Conservation (phyloP, 176 grass and related monocot species). For the Avena insularis region DNA sequence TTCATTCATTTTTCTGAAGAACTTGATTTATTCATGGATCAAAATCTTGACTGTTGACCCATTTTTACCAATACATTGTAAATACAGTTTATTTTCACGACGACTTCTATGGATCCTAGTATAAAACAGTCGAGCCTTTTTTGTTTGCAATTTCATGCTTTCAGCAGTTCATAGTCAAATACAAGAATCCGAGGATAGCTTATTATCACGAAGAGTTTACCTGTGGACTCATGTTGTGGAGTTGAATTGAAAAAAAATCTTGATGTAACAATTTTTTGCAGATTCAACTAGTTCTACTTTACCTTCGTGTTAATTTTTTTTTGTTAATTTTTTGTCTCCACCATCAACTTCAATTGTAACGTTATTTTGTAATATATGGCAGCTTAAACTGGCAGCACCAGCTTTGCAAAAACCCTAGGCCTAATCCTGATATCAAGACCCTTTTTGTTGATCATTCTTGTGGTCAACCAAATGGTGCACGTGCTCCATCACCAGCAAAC, state of each 20-base stretch:
- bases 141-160: constrained; percentile 9
- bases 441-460: constrained; percentile 99
- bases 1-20: not conserved
- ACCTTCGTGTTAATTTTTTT: not conserved
- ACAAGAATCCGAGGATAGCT: not conserved
- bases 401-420: constrained; percentile 98
- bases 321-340: constrained; percentile 1
- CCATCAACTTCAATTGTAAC: not conserved
- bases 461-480: constrained; percentile 95
- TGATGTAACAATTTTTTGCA: constrained; percentile 16
- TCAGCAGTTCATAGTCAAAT: not conserved
- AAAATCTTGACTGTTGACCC: not conserved
- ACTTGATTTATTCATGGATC: not conserved
- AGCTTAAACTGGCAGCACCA: constrained; percentile 99
- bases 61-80: not conserved
- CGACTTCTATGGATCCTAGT: not conserved
- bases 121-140: not conserved
- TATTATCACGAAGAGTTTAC: not conserved
- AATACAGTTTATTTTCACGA: not conserved
- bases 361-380: constrained; percentile 48
- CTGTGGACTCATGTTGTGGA: not conserved
- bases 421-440: constrained; percentile 99
- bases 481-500: constrained; percentile 89
- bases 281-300: constrained; percentile 23
- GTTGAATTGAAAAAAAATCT: not conserved